Evolutionary conservation across 805 yeast species (phyloP).

Genomic region (Metschnikowia dekortorum): DNA sequence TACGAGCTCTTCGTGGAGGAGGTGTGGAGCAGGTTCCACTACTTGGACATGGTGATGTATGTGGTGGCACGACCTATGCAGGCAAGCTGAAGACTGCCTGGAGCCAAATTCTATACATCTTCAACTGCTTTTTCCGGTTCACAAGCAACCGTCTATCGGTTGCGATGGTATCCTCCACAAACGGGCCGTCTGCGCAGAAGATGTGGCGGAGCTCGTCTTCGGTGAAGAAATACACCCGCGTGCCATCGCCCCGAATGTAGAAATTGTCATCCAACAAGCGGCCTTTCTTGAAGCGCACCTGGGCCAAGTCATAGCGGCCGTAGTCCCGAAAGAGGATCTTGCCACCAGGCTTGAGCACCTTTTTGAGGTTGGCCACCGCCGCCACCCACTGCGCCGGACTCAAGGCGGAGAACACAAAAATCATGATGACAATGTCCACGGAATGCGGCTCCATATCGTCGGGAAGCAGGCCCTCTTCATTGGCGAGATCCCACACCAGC

Average conservation of each 20-base stretch:
- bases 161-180: conserved; percentile 71
- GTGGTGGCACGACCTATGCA: conserved; percentile 7
- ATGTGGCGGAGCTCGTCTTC: conserved; percentile 83
- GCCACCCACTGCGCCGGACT: conserved; percentile 87
- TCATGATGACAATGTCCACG: conserved; percentile 89
- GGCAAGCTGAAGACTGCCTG: conserved; percentile 70
- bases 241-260: conserved; percentile 96
- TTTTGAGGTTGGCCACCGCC: conserved; percentile 68
- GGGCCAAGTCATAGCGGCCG: conserved; percentile 94
- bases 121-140: conserved; percentile 84
- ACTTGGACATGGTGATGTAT: conserved; percentile 36
- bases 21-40: conserved; percentile 31
- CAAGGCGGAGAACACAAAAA: conserved; percentile 89
- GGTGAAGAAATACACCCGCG: conserved; percentile 93
- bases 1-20: conserved; percentile 18
- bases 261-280: conserved; percentile 87
- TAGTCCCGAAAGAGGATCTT: conserved; percentile 85
- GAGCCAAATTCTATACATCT: conserved; percentile 96
- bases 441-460: conserved; percentile 78
- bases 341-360: conserved; percentile 89
- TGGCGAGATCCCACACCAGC: conserved; percentile 93
- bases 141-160: conserved; percentile 89
- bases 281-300: conserved; percentile 85
- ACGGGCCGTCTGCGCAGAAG: conserved; percentile 48
- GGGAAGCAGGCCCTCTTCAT: conserved; percentile 68